Conservation (phyloP, 2,329 filamentous ascomycete genomes). For the Exserohilum rostratum region DNA sequence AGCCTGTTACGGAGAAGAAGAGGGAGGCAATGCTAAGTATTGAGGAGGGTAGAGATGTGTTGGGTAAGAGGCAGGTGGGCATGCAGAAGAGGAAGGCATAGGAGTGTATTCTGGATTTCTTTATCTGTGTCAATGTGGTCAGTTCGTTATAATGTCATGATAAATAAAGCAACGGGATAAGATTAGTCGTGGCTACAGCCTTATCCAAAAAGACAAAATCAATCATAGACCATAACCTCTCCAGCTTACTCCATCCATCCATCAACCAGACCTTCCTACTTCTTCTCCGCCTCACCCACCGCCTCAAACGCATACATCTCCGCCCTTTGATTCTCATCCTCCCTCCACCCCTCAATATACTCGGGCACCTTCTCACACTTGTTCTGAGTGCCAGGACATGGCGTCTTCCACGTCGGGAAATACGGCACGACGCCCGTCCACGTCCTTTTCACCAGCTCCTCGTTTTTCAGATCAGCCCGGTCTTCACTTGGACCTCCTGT, state of each 20-base stretch:
- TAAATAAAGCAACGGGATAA: no score
- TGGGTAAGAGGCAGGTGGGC: conserved; percentile 71
- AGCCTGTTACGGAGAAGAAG: conserved; percentile 94
- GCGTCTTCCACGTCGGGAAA: conserved; percentile 43
- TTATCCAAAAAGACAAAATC: no score
- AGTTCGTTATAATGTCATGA: no score
- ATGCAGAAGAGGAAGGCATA: conserved; percentile 40
- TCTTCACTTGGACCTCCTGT: conserved; percentile 44
- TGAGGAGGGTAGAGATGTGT: conserved; percentile 88
- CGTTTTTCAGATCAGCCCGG: conserved; percentile 38
- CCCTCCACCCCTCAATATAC: conserved; percentile 60
- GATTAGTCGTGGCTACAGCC: no score
- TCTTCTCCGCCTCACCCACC: conserved; percentile 33
- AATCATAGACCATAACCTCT: no score
- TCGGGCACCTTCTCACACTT: conserved; percentile 61
- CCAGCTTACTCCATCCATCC: neutral
- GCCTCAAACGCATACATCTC: conserved; percentile 33
- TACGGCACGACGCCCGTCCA: conserved; percentile 48
- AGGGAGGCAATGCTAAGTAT: conserved; percentile 88
- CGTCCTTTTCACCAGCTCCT: conserved; percentile 23
- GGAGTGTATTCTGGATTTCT: neutral
- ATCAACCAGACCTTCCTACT: conserved; percentile 2
- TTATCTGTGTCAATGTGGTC: neutral
- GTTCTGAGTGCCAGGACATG: conserved; percentile 46
- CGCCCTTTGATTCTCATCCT: conserved; percentile 31